A percentile compares a stretch with the other conserved stretches of the same genome.
Evolutionary conservation across 2,329 filamentous ascomycete species (phyloP).

Genomic region (Penicillium oxalicum): DNA sequence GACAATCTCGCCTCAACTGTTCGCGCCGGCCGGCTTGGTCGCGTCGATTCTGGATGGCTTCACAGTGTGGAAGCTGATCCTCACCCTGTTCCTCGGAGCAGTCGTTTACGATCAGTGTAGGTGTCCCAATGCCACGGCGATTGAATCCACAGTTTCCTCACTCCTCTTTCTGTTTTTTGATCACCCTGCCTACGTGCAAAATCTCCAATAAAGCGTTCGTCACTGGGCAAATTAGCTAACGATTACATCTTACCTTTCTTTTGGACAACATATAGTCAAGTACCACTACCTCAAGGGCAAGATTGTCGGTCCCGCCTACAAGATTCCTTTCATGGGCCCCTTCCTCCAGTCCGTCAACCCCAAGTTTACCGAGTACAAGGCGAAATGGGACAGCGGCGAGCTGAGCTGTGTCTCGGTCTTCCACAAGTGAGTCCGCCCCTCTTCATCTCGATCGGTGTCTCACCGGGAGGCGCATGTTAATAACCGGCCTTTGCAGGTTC

Average conservation of each 20-base stretch:
- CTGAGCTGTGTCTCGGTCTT: constrained; percentile 98
- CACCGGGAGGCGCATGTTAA: too few species aligned
- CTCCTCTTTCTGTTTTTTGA: neutral
- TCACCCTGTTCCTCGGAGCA: constrained; percentile 64
- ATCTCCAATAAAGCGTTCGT: neutral
- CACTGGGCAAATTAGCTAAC: constrained; percentile 10
- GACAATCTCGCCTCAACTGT: constrained; percentile 52
- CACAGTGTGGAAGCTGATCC: constrained; percentile 59
- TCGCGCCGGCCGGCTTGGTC: constrained; percentile 41
- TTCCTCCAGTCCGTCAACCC: constrained; percentile 90
- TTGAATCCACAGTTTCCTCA: neutral
- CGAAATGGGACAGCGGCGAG: constrained; percentile 85
- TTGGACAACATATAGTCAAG: constrained; percentile 49
- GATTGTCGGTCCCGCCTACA: constrained; percentile 68
- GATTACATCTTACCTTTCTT: constrained; percentile 7
- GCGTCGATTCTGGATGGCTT: constrained; percentile 54
- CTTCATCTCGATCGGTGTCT: neutral
- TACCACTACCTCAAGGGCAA: constrained; percentile 70
- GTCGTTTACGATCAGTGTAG: constrained; percentile 87
- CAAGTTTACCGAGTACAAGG: constrained; percentile 83
- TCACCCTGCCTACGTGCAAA: neutral
- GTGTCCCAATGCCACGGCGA: constrained; percentile 24
- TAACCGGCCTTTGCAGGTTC: constrained; percentile 54
- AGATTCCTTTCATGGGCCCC: constrained; percentile 86
- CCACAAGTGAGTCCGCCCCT: constrained; percentile 68